Percentiles rank a stretch among this genome's conserved stretches.
Conservation (phyloP, 805 yeast species). For the Torulaspora quercuum region DNA sequence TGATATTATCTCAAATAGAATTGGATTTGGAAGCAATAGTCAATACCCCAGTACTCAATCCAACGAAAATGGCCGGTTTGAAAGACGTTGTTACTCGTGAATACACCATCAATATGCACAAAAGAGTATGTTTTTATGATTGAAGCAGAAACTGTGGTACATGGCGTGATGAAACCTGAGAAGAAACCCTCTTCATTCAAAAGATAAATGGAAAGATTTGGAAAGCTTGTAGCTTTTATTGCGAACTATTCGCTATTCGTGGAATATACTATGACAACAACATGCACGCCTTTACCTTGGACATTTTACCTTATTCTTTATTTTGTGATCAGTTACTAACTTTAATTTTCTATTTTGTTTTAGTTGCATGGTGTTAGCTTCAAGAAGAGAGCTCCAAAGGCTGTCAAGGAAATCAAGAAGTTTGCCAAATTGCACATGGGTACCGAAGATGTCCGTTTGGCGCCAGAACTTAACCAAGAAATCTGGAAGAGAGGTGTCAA, state of each 20-base stretch:
- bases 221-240: too few species aligned
- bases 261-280: too few species aligned
- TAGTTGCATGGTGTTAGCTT: constrained; percentile 96
- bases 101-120: constrained; percentile 99
- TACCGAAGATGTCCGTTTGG: constrained; percentile 97
- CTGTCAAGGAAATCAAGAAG: constrained; percentile 98
- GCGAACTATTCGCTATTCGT: too few species aligned
- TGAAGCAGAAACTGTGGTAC: too few species aligned
- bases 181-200: too few species aligned
- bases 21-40: constrained; percentile 3
- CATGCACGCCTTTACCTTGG: too few species aligned
- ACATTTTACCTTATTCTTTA: too few species aligned
- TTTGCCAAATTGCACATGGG: constrained; percentile 99
- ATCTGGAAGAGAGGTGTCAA: constrained; percentile 99
- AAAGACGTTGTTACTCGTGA: constrained; percentile 99
- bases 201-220: too few species aligned
- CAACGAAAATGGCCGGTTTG: constrained; percentile 51
- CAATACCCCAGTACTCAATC: constrained; percentile 15
- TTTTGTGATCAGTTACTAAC: too few species aligned
- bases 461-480: constrained; percentile 97
- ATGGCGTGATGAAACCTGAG: too few species aligned
- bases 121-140: constrained; percentile 91
- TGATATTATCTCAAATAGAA: background rate
- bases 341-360: constrained; percentile 7
- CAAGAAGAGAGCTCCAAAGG: constrained; percentile 99